These are phyloP conservation scores for Kodamaea restingae DNA, from an alignment of 805 yeast species.

Conservation along the genomic window DNA sequence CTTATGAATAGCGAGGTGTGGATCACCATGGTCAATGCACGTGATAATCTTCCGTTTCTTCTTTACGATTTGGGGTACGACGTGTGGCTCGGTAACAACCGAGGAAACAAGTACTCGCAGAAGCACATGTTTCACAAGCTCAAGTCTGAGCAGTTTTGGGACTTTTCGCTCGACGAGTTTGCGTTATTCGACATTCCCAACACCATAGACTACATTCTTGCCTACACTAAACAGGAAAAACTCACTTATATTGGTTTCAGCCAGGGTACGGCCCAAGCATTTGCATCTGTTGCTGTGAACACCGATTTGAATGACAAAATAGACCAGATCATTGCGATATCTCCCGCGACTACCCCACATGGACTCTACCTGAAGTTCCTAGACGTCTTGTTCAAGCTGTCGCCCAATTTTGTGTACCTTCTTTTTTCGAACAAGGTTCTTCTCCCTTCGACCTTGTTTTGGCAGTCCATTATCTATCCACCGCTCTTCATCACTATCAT, in stretches of 20 bases:
- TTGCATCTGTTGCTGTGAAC: constrained; percentile 71
- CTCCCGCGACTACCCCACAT: constrained; percentile 93
- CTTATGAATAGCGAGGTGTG: constrained; percentile 83
- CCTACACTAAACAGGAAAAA: constrained; percentile 35
- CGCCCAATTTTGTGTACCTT: constrained; percentile 66
- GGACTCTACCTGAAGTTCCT: constrained; percentile 75
- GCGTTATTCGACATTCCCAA: constrained; percentile 88
- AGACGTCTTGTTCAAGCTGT: constrained; percentile 68
- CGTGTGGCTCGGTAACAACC: constrained; percentile 90
- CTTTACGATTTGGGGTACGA: constrained; percentile 83
- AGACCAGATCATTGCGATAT: constrained; percentile 68
- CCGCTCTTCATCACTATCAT: constrained; percentile 69
- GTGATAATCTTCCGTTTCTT: constrained; percentile 60
- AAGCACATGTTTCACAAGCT: constrained; percentile 53
- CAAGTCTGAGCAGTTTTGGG: constrained; percentile 64
- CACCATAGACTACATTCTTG: constrained; percentile 67
- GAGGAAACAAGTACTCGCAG: constrained; percentile 89
- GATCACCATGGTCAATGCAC: constrained; percentile 44
- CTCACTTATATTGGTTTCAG: constrained; percentile 82
- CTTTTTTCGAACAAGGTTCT: constrained; percentile 73
- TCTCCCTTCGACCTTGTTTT: constrained; percentile 71
- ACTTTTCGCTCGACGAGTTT: constrained; percentile 87
- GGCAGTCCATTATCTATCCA: constrained; percentile 77
- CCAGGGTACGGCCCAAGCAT: constrained; percentile 92
- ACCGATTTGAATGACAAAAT: constrained; percentile 56